Percentiles rank a stretch among this genome's conserved stretches.
Evolutionary conservation across 2,329 filamentous ascomycete species (phyloP).

Genomic region (Colletotrichum tofieldiae): DNA sequence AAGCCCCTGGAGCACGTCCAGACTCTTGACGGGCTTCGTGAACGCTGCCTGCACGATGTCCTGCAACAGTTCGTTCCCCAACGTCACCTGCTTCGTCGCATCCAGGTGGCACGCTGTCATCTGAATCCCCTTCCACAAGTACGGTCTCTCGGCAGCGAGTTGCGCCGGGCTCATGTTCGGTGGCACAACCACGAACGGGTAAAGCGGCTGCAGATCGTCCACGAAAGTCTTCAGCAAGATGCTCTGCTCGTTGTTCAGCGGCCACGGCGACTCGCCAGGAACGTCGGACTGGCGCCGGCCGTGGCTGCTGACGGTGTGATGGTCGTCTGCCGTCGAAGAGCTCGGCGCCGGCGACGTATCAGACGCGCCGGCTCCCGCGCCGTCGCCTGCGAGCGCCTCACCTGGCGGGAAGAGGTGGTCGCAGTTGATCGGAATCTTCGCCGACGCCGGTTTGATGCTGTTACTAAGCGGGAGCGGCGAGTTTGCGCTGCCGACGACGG

Average conservation of each 20-base stretch:
- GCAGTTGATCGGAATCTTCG: constrained; percentile 47
- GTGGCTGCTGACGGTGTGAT: constrained; percentile 38
- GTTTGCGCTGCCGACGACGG: constrained; percentile 19
- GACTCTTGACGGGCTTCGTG: constrained; percentile 58
- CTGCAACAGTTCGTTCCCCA: constrained; percentile 61
- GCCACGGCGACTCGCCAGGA: constrained; percentile 57
- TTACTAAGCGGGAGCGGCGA: constrained; percentile 31
- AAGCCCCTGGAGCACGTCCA: constrained; percentile 65
- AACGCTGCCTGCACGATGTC: constrained; percentile 60
- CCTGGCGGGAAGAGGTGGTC: constrained; percentile 55
- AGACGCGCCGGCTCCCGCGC: neutral
- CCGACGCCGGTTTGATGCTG: constrained; percentile 27
- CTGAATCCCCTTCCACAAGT: constrained; percentile 67
- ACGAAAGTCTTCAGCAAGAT: constrained; percentile 56
- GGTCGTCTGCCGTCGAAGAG: constrained; percentile 45
- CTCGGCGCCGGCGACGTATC: constrained; percentile 37
- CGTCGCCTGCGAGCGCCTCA: constrained; percentile 3
- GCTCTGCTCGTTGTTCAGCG: constrained; percentile 58
- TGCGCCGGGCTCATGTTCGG: constrained; percentile 53
- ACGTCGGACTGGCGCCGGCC: constrained; percentile 23
- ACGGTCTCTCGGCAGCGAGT: constrained; percentile 58
- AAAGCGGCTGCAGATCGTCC: constrained; percentile 53
- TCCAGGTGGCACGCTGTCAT: constrained; percentile 60
- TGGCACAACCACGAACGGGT: constrained; percentile 64
- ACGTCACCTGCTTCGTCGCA: constrained; percentile 58